phyloP scores from a whole-genome alignment of 306 rosid species.

The Carpinus fangiana region DNA sequence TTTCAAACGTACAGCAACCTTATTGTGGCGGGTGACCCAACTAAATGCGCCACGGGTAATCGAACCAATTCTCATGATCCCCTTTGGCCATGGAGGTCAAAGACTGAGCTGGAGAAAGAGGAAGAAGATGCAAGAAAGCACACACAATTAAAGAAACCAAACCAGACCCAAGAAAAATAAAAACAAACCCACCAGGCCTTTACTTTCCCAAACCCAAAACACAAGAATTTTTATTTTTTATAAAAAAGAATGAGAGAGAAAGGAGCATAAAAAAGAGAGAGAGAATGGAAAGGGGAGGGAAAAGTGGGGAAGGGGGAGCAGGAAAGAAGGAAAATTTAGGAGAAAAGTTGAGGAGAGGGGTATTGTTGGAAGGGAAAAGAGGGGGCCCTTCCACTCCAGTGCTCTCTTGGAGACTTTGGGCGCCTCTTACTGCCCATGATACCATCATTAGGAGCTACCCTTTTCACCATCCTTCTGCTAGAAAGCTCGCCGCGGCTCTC shows the following conservation, averaged over 20 bases:
- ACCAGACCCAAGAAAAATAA: background rate
- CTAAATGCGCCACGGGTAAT: background rate
- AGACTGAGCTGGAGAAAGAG: background rate
- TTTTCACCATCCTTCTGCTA: constrained; percentile 41
- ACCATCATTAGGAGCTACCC: constrained; percentile 33
- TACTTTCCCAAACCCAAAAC: background rate
- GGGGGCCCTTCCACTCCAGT: constrained; percentile 71
- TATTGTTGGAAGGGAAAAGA: constrained; percentile 55
- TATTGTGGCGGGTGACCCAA: background rate
- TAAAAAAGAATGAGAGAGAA: constrained; percentile 14
- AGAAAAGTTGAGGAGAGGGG: constrained; percentile 68
- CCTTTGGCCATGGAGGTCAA: constrained; percentile 2
- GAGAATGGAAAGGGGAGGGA: constrained; percentile 41
- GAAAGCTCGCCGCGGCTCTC: constrained; percentile 82
- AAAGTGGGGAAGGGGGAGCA: constrained; percentile 50
- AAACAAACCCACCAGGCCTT: background rate
- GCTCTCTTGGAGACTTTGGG: constrained; percentile 52
- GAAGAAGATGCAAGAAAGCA: background rate
- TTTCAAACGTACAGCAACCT: no score
- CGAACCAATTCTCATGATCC: background rate
- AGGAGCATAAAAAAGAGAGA: background rate
- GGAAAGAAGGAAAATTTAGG: constrained; percentile 80
- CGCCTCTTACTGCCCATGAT: constrained; percentile 25
- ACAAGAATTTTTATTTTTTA: background rate
- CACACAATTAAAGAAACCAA: background rate